Base-by-base conservation (phyloP, 306 rosid genomes). In the Fragaria iinumae region DNA sequence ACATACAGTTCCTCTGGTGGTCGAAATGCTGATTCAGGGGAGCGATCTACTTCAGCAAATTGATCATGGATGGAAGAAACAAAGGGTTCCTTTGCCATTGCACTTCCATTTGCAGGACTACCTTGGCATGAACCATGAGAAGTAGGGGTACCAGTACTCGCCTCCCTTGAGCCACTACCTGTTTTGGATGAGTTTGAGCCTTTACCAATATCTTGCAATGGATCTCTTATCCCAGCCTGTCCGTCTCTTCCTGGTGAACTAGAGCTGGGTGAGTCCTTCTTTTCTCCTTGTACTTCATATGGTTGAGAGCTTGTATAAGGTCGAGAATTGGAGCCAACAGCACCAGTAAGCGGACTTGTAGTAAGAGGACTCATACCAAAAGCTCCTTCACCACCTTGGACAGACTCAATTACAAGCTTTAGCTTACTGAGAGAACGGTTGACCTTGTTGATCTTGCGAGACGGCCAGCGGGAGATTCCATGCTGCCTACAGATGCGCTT, bases 381-480 rank as follows among this genome's bases (percentile, higher is more conserved):
- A 47, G 93, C 83, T 75, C 94, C 94, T 84, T 93, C 93, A 75
- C 86, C 93, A 71, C 92, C 91, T 71, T 89, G 96, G 69, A 93
- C 98, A 62, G 96, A 91, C 50, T 93, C 97, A 59, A 93, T 91
- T 9, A 91, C 97, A 34, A 76, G 76, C 83, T 91, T 89, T 65
- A 93, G 94, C 87, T 93, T 91, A 20, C 90, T 86, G 63, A 93
- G 85, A 55, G 97, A 93, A 67, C 80, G 90, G 71, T 90, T 91
- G 45, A 93, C 94, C 88, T 91, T 93, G 66, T 90, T 90, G 59
- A 93, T 93, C 89, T 93, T 93, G 74, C 97, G 91, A 55, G 98
- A 93, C 1, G 98, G 97, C 98, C 97, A 93, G 53, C 96, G 93
- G 8, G 96, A 89, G 77, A 93, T 93, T 77, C 97, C 97, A 60